Base-by-base conservation (phyloP, 2,329 filamentous ascomycete species). In the Colletotrichum horii region DNA sequence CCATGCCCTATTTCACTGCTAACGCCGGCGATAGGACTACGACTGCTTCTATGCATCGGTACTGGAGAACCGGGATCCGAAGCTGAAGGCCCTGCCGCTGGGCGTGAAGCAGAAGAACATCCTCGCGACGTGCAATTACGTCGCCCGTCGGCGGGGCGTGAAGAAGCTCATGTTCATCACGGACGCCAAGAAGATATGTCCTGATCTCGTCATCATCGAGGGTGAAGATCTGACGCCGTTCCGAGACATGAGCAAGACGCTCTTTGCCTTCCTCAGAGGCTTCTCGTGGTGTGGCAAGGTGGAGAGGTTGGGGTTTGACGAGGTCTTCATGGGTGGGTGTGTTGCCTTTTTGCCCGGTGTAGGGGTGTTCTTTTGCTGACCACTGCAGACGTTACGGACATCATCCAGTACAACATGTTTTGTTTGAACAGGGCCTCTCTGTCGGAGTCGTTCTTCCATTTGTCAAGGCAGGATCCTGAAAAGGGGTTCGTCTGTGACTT, bases 21-120 rank as follows among this genome's bases (percentile, higher is more conserved):
- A 64, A 76, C 60, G 30, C 11, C 30, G 67, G 60, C 32, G 22
- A 14, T 71, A 94, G 92, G 92, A 95, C 84, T 95, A 96, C 83
- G 95, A 96, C 86, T 98, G 95, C 87, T 98, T 98, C 88, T 98
- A 98, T 83, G 96, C 96, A 26, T 95, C 95, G 66, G 96, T 97
- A 11, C 93, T 97, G 79, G 96, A 98, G 85, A 93, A 93, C 78
- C 93, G 94, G 82, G 92, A 94, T 78, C 95, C 96, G 1, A 87
- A 89, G 4, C 87, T 98, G 73, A 95, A 92, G 81, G 88, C 89
- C 2, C 85, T 94, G 22, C 95, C 96, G 8, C 87, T 98, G 38
- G 96, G 95, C 43, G 92, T 98, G 74, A 94, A 96, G 84, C 96
- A 98, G 85, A 98, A 98, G 85, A 95, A 96, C 82, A 98, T 98